phyloP scores from a whole-genome alignment of 106 monocot species.

The Narthecium ossifragum region DNA sequence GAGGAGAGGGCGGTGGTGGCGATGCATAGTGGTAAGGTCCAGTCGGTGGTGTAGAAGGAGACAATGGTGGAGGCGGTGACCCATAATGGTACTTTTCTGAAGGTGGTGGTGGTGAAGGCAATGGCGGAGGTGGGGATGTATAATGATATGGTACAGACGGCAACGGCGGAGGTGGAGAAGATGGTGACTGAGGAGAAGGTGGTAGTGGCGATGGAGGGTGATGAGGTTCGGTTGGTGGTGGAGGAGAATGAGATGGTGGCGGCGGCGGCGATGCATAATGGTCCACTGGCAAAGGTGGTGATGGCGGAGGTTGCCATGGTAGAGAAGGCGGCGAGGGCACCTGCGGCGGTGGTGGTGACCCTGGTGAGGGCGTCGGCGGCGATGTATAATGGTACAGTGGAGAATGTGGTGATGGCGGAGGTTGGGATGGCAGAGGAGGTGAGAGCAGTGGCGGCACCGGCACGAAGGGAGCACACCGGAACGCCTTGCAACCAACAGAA shows the following conservation, averaged over 20 bases:
- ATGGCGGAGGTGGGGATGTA: neutral
- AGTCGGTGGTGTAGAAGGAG: no score
- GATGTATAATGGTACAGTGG: neutral
- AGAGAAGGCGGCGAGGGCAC: slow-evolving; percentile 1
- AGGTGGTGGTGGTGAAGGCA: neutral
- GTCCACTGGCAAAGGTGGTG: neutral
- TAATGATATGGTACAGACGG: no score
- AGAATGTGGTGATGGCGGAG: neutral
- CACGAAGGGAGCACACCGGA: slow-evolving; percentile 28
- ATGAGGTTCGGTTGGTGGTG: no score
- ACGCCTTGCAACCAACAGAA: slow-evolving; percentile 17
- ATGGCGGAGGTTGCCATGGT: slow-evolving; percentile 1
- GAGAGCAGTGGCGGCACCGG: slow-evolving; percentile 10
- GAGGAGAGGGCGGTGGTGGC: no score
- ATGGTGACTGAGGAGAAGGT: neutral
- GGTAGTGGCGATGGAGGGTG: neutral
- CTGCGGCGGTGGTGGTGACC: slow-evolving; percentile 2
- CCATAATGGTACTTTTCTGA: no score
- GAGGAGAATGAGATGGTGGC: neutral
- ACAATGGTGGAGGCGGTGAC: no score
- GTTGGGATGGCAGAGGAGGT: slow-evolving; percentile 9
- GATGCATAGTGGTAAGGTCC: no score
- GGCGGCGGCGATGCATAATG: neutral
- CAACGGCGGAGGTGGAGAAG: neutral
- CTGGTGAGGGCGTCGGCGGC: slow-evolving; percentile 1